Conservation (phyloP, 129 eudicot species). For the Escallonia rubra region DNA sequence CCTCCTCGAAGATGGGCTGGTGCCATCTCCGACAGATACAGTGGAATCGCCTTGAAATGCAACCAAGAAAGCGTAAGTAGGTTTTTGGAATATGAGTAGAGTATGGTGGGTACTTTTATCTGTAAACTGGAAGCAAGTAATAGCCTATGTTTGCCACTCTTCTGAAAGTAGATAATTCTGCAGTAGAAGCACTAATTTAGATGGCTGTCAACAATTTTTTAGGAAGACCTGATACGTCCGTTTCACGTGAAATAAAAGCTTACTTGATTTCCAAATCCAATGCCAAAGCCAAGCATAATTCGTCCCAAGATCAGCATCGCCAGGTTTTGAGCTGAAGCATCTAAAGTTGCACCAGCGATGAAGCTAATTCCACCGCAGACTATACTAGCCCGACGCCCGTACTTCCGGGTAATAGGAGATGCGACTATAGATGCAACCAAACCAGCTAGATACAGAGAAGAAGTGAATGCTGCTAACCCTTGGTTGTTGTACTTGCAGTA, state of each 20-base stretch:
- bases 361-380: not conserved
- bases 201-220: not conserved
- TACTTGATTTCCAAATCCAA: slow-evolving; percentile 6
- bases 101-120: not conserved
- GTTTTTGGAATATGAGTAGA: not conserved
- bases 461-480: not conserved
- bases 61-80: not conserved
- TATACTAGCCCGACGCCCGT: slow-evolving; percentile 1
- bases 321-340: not conserved
- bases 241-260: not conserved
- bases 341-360: not conserved
- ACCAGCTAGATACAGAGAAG: slow-evolving; percentile 10
- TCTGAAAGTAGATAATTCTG: not conserved
- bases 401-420: not conserved
- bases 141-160: not conserved
- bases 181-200: not conserved
- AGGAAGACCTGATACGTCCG: not conserved
- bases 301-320: not conserved
- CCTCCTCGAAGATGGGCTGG: slow-evolving; percentile 6
- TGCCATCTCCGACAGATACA: slow-evolving; percentile 13
- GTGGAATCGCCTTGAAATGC: slow-evolving; percentile 3
- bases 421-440: not conserved
- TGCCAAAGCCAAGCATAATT: not conserved
- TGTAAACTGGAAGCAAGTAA: not conserved
- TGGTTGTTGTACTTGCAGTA: slow-evolving; percentile 8